These are phyloP conservation scores for Aspergillus bombycis DNA, from an alignment of 2,329 filamentous ascomycete species.

Conservation along the genomic window DNA sequence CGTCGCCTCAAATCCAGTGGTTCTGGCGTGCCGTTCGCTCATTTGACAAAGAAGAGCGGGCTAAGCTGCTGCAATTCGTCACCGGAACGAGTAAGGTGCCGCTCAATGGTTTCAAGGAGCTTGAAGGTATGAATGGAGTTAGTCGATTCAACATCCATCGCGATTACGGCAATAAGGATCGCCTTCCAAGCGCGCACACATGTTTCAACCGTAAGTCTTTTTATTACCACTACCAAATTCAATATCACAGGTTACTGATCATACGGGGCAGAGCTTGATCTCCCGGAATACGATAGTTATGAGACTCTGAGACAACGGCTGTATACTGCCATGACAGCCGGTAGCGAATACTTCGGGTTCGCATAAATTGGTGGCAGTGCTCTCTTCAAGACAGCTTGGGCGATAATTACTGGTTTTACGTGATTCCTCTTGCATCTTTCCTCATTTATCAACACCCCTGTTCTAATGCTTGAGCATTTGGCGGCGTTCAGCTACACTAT, in stretches of 20 bases:
- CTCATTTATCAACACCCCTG: conserved; percentile 13
- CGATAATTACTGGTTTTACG: conserved; percentile 17
- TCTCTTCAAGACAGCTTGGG: conserved; percentile 11
- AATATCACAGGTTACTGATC: conserved; percentile 38
- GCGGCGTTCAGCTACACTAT: conserved; percentile 34
- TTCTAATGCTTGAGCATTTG: conserved; percentile 37
- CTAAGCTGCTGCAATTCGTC: conserved; percentile 95
- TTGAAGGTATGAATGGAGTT: conserved; percentile 98
- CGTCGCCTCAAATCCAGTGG: conserved; percentile 97
- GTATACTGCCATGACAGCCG: conserved; percentile 95
- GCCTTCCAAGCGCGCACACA: conserved; percentile 93
- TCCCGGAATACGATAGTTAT: conserved; percentile 97
- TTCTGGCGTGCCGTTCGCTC: conserved; percentile 98
- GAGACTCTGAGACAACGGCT: conserved; percentile 84
- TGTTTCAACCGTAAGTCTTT: conserved; percentile 93
- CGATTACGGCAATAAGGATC: conserved; percentile 94
- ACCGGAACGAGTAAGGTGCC: conserved; percentile 98
- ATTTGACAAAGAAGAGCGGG: conserved; percentile 98
- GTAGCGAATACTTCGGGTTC: conserved; percentile 96
- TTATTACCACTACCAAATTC: not conserved
- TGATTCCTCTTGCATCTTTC: conserved; percentile 3
- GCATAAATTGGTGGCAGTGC: conserved; percentile 60
- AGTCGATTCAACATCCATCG: conserved; percentile 98
- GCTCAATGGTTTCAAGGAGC: conserved; percentile 96
- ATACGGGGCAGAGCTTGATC: conserved; percentile 75